phyloP scores from a whole-genome alignment of 78 protist genomes.

The Dictyostelium purpureum region DNA sequence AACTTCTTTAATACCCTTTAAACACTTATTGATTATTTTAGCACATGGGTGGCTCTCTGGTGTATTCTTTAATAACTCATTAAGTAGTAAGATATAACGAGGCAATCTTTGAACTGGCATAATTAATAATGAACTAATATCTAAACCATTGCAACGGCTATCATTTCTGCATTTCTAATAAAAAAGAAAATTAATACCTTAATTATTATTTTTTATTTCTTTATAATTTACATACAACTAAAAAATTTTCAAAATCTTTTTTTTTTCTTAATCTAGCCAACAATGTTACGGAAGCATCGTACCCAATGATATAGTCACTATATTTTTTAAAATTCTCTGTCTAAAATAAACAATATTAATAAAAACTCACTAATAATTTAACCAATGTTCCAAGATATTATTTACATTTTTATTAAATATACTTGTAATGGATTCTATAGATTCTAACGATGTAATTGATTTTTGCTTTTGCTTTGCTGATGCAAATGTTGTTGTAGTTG shows the following conservation, averaged over 20 bases:
- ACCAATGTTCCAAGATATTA: not conserved
- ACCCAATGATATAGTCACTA: conserved; percentile 51
- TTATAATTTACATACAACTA: conserved; percentile 12
- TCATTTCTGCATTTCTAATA: too few species aligned
- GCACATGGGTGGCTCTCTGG: conserved; percentile 2
- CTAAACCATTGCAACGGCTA: conserved; percentile 43
- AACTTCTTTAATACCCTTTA: conserved; percentile 15
- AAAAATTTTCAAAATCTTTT: conserved; percentile 9
- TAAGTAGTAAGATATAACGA: not conserved
- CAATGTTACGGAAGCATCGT: conserved; percentile 21
- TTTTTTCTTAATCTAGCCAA: conserved; percentile 39
- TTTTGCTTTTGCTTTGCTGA: not conserved
- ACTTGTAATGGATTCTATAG: not conserved
- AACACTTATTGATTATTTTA: conserved; percentile 23
- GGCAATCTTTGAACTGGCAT: conserved; percentile 80
- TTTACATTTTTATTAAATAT: conserved; percentile 53
- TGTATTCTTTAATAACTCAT: conserved; percentile 40
- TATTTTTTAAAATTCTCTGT: conserved; percentile 56
- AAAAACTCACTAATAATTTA: too few species aligned
- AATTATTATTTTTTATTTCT: too few species aligned
- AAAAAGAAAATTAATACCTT: too few species aligned
- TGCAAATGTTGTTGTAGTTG: conserved; percentile 20
- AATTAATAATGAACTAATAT: conserved; percentile 18
- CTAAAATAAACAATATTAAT: not conserved
- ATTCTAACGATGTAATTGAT: conserved; percentile 3